Evolutionary conservation across 2,329 filamentous ascomycete species (phyloP), one percentile per base, ranked within the genome.

Genomic region (Cytospora piceicola): DNA sequence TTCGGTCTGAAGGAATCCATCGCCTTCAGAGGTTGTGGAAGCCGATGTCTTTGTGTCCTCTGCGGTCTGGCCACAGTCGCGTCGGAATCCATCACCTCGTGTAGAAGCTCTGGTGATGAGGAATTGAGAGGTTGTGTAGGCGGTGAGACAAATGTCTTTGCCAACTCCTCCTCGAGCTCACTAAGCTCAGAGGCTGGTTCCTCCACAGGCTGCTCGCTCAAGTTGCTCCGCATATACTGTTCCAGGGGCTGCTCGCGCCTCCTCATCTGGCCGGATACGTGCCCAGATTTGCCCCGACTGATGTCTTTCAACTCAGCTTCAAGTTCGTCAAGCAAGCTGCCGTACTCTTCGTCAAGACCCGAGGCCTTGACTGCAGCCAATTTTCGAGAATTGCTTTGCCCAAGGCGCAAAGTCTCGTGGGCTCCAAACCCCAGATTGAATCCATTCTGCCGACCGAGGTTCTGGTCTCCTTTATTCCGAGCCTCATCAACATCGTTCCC

Each of bases 381-480:
- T 57, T 74, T 79, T 36, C 68, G 72, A 1, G 73, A 72, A 61
- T 72, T 77, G 15, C 70, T 69, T 2, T 72, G 72, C n/a, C 80
- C 77, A 1, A 83, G 71, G 4, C 81, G 80, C 1, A 88, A 73
- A 29, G 72, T 74, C 24, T 82, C 79, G 66, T 90, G 87, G 0
- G 76, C 78, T 0, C 76, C 80, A 68, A 90, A 88, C 0, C 80
- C 80, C 17, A 90, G 77, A 60, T 85, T 81, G 51, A 85, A 80
- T 7, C 82, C 81, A 27, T 74, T 80, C n/a, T 73, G 69, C 30
- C 67, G 74, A 62, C 66, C 67, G 36, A 63, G 63, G 20, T 64
- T 61, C 51, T 68, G 74, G 30, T 62, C 61, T 61, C 73, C 62
- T 72, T 62, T 32, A 71, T 69, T 0, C 69, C 70, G 2, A 71